Evolutionary conservation across 768 basidiomycete genomes (phyloP).

Genomic region (Termitomyces sp.): DNA sequence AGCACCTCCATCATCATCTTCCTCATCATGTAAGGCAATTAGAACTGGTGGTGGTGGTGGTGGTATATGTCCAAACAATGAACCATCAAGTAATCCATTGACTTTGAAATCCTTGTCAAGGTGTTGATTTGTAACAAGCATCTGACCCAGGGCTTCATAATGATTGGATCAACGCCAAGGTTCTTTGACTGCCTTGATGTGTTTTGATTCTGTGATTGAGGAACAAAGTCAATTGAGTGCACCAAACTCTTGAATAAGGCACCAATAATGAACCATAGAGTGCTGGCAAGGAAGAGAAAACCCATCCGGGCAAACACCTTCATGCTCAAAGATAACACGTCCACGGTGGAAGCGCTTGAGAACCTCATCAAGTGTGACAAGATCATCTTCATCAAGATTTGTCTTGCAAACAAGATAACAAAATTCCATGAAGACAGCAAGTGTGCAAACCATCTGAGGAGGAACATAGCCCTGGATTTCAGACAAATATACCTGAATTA

Average conservation of each 20-base stretch:
- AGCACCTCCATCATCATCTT: not conserved
- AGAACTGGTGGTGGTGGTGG: too few relatives aligned
- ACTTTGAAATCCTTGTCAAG: slow-evolving; percentile 22
- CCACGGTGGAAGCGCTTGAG: slow-evolving; percentile 15
- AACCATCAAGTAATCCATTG: too few relatives aligned
- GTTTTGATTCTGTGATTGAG: slow-evolving; percentile 31
- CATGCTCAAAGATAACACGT: slow-evolving; percentile 11
- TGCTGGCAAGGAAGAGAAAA: slow-evolving; percentile 4
- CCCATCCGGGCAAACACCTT: slow-evolving; percentile 7
- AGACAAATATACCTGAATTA: slow-evolving; percentile 20
- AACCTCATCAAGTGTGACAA: not conserved
- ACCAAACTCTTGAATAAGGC: slow-evolving; percentile 18
- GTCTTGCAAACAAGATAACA: slow-evolving; percentile 10
- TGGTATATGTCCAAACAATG: not conserved
- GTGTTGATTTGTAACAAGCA: slow-evolving; percentile 26
- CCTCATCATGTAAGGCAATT: too few relatives aligned
- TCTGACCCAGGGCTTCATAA: slow-evolving; percentile 25
- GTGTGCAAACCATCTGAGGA: slow-evolving; percentile 8
- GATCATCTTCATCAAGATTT: not conserved
- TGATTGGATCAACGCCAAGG: slow-evolving; percentile 23
- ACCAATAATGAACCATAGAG: not conserved
- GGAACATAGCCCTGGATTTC: slow-evolving; percentile 24
- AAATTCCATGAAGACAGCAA: slow-evolving; percentile 19
- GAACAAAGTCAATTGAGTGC: slow-evolving; percentile 33
- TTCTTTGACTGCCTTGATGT: too few relatives aligned